Evolutionary conservation across 495 filamentous ascomycete species (phyloP), one percentile per base, ranked within the genome.

Genomic region (Venustampulla echinocandica): DNA sequence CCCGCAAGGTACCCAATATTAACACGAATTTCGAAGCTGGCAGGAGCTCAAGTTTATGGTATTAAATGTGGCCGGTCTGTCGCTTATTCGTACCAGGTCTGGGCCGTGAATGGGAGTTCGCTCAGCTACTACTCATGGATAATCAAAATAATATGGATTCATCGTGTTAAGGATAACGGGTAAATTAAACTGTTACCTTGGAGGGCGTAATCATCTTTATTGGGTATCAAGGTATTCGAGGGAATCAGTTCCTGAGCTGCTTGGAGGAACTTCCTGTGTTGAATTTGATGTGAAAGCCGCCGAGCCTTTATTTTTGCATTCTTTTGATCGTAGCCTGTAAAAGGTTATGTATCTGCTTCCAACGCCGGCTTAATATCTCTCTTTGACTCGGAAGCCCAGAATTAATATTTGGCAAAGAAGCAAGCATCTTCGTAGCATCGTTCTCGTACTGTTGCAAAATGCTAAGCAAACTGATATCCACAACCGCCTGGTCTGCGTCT

Each of bases 341-440:
- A 7, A 30, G 27, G 7, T 10, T 20, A 21, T 39, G 47, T 21
- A 59, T 57, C 47, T 59, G 57, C 41, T 20, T 42, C 57, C 57
- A 59, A 1, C 57, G 15, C 37, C 32, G 49, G 2, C 27, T 17
- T 25, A 59, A 27, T 3, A 30, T 51, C 10, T 54, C 50, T 33
- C 47, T 57, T 36, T 59, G 57, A 14, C 35, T 42, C 9, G 13
- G 9, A 6, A 51, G 28, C 5, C 49, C 50, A 10, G 40, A 18
- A 10, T 33, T 24, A 19, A 46, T 11, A 10, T 25, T 20, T 1
- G 30, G 30, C 21, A 54, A 3, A 9, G 10, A 14, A 14, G 44
- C 33, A 1, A 57, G 9, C 23, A 33, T 51, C 27, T 38, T 32
- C 4, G 23, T 20, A 2, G 36, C 48, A 10, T 33, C 37, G 5